A percentile compares a stretch with the other conserved stretches of the same genome.
phyloP scores from a whole-genome alignment of 202 grass and related monocot genomes.

The Digitaria exilis region DNA sequence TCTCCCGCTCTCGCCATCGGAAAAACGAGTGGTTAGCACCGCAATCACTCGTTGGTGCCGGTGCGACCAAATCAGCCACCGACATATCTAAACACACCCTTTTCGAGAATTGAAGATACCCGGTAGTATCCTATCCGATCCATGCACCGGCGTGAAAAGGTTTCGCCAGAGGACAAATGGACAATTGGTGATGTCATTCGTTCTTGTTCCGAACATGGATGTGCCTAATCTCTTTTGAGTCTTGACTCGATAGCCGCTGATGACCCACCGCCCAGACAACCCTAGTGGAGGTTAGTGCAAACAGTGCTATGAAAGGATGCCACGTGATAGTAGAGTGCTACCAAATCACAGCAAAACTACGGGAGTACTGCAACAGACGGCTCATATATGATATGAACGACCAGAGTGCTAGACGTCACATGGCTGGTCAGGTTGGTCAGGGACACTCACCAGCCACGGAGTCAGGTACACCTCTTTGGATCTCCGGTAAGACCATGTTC shows the following conservation, averaged over 20 bases:
- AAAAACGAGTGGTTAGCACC: no score
- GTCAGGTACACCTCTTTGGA: background rate
- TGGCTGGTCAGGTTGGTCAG: slow-evolving; percentile 27
- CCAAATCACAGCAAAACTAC: background rate
- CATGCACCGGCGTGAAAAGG: background rate
- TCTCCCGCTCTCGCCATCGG: no score
- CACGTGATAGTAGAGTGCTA: background rate
- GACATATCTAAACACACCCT: no score
- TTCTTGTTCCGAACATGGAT: background rate
- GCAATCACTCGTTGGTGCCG: no score
- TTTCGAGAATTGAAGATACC: no score
- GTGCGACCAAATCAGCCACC: no score
- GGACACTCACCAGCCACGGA: slow-evolving; percentile 26
- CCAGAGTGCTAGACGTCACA: slow-evolving; percentile 7
- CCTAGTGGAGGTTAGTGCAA: background rate
- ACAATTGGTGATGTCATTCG: background rate
- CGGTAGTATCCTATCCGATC: no score
- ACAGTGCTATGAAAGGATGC: background rate
- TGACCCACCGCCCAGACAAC: background rate
- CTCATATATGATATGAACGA: background rate
- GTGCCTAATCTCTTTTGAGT: background rate
- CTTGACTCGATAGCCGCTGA: no score
- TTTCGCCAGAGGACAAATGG: background rate
- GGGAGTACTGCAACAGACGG: background rate
- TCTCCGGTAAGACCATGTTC: no score